A percentile compares a stretch with the other conserved stretches of the same genome.
These are phyloP conservation scores for Wickerhamiella nectarea DNA, from an alignment of 805 yeast species.

Conservation along the genomic window DNA sequence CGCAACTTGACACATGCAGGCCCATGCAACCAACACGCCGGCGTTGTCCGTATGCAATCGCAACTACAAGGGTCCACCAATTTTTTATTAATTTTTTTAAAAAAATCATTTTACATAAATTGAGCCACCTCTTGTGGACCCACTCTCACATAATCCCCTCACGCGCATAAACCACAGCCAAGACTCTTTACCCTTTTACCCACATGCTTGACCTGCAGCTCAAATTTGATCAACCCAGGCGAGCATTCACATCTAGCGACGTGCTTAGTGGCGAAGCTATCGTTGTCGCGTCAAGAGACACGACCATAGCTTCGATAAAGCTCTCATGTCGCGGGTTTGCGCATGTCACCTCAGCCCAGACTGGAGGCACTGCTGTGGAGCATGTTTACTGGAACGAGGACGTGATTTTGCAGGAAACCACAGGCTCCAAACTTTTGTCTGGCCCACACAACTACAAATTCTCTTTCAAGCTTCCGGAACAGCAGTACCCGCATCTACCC, in stretches of 20 bases:
- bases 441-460: conserved; percentile 8
- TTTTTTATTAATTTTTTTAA: too few species aligned
- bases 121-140: too few species aligned
- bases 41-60: too few species aligned
- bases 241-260: background rate
- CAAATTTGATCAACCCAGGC: conserved; percentile 5
- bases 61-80: too few species aligned
- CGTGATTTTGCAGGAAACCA: background rate
- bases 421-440: background rate
- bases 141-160: too few species aligned
- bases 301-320: background rate
- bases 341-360: background rate
- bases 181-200: background rate
- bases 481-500: conserved; percentile 2
- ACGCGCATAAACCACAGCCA: background rate
- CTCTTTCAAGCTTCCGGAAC: conserved; percentile 1
- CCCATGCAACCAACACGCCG: too few species aligned
- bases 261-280: conserved; percentile 4
- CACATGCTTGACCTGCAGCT: background rate
- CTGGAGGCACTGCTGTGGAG: conserved; percentile 4
- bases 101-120: too few species aligned
- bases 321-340: conserved; percentile 4
- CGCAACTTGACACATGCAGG: too few species aligned
- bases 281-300: background rate
- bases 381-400: conserved; percentile 1